A percentile compares a stretch with the other conserved stretches of the same genome.
Conservation (phyloP, 306 rosid genomes). For the Corylus avellana region DNA sequence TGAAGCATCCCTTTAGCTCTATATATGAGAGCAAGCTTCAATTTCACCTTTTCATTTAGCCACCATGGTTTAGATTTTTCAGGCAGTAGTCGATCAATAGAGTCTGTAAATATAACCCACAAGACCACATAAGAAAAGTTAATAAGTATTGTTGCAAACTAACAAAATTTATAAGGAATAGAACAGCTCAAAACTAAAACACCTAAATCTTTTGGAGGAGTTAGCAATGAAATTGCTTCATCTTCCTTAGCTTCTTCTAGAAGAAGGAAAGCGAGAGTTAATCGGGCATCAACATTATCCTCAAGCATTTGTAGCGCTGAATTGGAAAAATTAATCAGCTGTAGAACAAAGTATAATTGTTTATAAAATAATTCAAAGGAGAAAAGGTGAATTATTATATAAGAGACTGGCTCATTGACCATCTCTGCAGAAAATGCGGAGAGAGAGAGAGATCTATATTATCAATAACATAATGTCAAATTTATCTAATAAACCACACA, state of each 20-base stretch:
- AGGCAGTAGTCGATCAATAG: conserved; percentile 47
- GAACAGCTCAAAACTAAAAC: conserved; percentile 24
- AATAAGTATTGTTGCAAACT: conserved; percentile 5
- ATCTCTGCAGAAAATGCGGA: not conserved
- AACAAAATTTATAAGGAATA: conserved; percentile 28
- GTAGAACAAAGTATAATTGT: not conserved
- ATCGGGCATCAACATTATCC: conserved; percentile 70
- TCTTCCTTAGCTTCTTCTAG: conserved; percentile 75
- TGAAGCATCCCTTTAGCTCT: conserved; percentile 43
- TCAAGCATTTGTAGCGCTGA: conserved; percentile 64
- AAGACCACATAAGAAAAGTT: not conserved
- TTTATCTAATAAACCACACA: not conserved
- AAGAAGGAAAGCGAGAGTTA: conserved; percentile 79
- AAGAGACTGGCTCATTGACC: not conserved
- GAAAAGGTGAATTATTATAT: not conserved
- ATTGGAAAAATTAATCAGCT: conserved; percentile 33
- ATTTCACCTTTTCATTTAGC: conserved; percentile 53
- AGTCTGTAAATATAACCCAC: conserved; percentile 45
- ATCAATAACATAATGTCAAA: not conserved
- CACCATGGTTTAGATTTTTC: conserved; percentile 73
- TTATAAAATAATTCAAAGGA: not conserved
- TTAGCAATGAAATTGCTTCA: conserved; percentile 75
- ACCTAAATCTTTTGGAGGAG: conserved; percentile 68
- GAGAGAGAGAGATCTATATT: not conserved
- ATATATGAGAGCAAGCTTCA: conserved; percentile 49